phyloP scores from a whole-genome alignment of 768 basidiomycete species.

The Boletus pseudopeckii region DNA sequence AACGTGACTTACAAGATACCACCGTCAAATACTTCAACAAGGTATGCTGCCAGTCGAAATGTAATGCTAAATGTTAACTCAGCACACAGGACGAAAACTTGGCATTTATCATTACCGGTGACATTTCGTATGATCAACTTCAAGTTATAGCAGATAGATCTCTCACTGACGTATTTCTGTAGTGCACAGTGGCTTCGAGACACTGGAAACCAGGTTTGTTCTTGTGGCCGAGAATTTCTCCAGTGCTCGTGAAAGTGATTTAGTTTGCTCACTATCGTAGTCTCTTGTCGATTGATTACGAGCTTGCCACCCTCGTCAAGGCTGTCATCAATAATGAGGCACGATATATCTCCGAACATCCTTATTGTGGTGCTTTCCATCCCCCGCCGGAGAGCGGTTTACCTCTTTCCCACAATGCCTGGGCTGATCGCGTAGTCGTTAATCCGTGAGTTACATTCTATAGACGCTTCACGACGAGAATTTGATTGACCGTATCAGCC shows the following conservation, averaged over 20 bases:
- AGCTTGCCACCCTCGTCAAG: constrained; percentile 64
- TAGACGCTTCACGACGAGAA: not conserved
- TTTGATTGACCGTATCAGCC: constrained; percentile 37
- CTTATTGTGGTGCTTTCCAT: constrained; percentile 81
- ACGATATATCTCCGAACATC: constrained; percentile 65
- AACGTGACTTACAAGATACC: constrained; percentile 48
- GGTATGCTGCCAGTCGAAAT: constrained; percentile 31
- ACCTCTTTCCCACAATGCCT: constrained; percentile 60
- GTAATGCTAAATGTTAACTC: constrained; percentile 2
- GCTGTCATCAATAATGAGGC: constrained; percentile 84
- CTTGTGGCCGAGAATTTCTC: not conserved
- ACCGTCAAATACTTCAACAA: constrained; percentile 73
- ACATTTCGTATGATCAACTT: constrained; percentile 60
- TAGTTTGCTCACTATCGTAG: constrained; percentile 70
- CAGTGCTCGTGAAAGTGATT: constrained; percentile 1
- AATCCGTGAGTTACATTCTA: constrained; percentile 56
- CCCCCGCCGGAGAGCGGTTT: constrained; percentile 75
- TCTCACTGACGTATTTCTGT: constrained; percentile 6
- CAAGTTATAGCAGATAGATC: not conserved
- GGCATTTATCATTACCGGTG: constrained; percentile 80
- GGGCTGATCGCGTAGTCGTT: constrained; percentile 65
- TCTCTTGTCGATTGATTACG: constrained; percentile 53
- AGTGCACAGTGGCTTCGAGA: constrained; percentile 85
- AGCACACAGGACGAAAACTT: constrained; percentile 55
- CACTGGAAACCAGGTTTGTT: constrained; percentile 67